Base-by-base conservation (phyloP, 192 early-diverging fungal genomes). In the Umbelopsis sp. region DNA sequence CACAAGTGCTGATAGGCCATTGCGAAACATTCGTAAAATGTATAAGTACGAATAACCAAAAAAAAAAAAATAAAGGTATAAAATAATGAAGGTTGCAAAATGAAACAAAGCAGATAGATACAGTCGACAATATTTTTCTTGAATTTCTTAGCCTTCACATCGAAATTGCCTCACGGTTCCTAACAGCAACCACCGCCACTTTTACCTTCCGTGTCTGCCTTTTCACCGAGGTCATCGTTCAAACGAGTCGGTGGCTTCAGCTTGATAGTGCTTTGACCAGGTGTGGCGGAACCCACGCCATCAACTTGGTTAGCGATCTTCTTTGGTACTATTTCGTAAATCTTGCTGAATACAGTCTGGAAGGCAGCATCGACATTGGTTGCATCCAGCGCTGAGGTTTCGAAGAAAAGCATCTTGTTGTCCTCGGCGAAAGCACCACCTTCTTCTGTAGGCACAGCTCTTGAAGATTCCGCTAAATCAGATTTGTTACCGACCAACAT, bases 401-500 rank as follows among this genome's bases (percentile, higher is more conserved):
- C 95, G 44, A 92, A 84, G 71, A 95, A 98, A 68, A 98, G 77
- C 66, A 98, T 83, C 9, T 90, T 90, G 51, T 85, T 83, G 77
- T 95, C 93, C 45, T 86, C 81, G 9, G 96, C 95, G 72, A 94
- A 98, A 44, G 82, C 83, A 36, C 85, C 86, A 8, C 93, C 96
- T 68, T 95, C 94, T 38, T 94, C 94, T 2, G 90, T 85, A 16
- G 87, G 80, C 12, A 97, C 89, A 32, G 88, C 87, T 56, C 95
- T 89, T 32, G 79, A 65, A 54, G 81, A 78, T 29, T 87, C 83
- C 14, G 81, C 90, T 65, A 98, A 81, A 85, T 98, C 96, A 44
- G 95, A 84, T 84, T 98, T 98, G 85, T 98, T 98, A 45, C 96
- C 96, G 25, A 96, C 96, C 45, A 98, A 81, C 54, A 93, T 93